phyloP scores from a whole-genome alignment of 1,139 yeast genomes.

The Kodamaea fungicola region DNA sequence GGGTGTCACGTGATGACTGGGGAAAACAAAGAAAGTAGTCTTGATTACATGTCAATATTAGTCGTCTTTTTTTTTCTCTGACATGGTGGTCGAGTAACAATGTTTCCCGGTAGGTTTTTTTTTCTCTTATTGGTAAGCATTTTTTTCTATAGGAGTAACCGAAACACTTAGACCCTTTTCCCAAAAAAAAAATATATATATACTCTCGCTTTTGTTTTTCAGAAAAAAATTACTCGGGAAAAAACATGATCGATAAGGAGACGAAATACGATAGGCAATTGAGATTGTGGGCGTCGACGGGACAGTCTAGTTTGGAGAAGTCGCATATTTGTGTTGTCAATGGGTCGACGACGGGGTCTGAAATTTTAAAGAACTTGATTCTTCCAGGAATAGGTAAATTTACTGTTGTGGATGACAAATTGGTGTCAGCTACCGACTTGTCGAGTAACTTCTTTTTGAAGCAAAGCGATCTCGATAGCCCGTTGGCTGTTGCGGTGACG shows the following conservation, averaged over 20 bases:
- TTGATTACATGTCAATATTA: too few species aligned
- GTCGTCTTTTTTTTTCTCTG: too few species aligned
- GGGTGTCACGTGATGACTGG: too few species aligned
- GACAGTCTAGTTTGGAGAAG: conserved; percentile 60
- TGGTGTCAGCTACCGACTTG: conserved; percentile 43
- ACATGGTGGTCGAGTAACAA: too few species aligned
- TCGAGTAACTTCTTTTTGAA: conserved; percentile 62
- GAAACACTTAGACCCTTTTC: background rate
- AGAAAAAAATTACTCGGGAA: too few species aligned
- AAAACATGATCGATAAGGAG: conserved; percentile 24
- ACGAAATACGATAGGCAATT: conserved; percentile 81
- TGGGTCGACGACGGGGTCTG: conserved; percentile 60
- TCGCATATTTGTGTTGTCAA: conserved; percentile 64
- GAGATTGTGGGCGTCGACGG: conserved; percentile 79
- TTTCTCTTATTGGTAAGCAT: too few species aligned
- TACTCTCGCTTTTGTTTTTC: background rate
- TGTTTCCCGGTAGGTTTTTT: too few species aligned
- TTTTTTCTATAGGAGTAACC: background rate
- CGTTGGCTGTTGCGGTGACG: conserved; percentile 38
- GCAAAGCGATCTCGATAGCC: conserved; percentile 41
- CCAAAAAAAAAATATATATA: background rate
- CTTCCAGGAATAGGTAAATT: conserved; percentile 77
- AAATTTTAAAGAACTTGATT: conserved; percentile 71
- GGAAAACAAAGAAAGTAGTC: too few species aligned
- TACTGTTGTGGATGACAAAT: conserved; percentile 51